Evolutionary conservation across 306 rosid species (phyloP), one percentile per base, ranked within the genome.

Genomic region (Dicorynia guianensis): DNA sequence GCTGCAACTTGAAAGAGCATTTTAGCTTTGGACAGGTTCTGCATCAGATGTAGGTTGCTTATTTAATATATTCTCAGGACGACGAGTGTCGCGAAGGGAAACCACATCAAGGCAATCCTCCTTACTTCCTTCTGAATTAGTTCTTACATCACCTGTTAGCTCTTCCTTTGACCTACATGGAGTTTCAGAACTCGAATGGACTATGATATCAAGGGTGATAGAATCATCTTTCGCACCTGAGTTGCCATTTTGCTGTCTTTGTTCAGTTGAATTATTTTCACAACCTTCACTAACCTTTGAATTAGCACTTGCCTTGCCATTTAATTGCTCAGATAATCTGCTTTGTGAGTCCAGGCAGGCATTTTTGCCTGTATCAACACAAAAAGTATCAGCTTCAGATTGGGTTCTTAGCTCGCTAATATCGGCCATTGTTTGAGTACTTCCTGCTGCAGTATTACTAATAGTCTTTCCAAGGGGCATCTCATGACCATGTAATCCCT

Each of bases 401-500:
- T 85, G 76, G 46, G 80, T 55, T 77, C 74, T 81, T 17, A 58
- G 15, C 71, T 80, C 83, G 36, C 68, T 78, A 43, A 70, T 58
- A 13, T 34, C 64, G 67, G 80, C 42, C 63, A 62, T 69, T 7
- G 86, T 7, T 7, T 48, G 56, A 58, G 77, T 50, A 61, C 46
- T 64, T 71, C 82, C 89, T 38, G 81, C 76, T 50, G 81, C 42
- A 67, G 86, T 86, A 19, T 79, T 83, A 67, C 79, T 80, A 58
- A 85, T 86, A 52, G 82, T 70, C 82, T 88, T 91, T 52, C 76
- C 76, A 36, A 84, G 75, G 60, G 94, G 96, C 36, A 76, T 56
- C 71, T 71, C 87, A 77, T 94, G 98, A 75, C 84, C 85, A 81
- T 94, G 98, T 40, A 87, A 85, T 74, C 96, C 97, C 81, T 91